These are phyloP conservation scores for Mortierella hygrophila DNA, from an alignment of 192 early-diverging fungal species.

Conservation along the genomic window DNA sequence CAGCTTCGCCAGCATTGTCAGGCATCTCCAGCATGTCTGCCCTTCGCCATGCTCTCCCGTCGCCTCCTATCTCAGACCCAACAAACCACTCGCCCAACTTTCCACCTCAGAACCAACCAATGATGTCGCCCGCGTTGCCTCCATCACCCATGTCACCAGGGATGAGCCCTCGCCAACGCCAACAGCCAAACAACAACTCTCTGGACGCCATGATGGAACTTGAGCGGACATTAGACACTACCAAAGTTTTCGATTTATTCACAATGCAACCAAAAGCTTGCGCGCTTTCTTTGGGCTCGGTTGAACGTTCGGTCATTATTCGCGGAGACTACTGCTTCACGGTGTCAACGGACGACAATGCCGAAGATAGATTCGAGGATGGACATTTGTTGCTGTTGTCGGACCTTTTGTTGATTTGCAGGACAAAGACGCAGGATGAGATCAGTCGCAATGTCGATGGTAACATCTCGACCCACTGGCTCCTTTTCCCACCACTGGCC, in stretches of 20 bases:
- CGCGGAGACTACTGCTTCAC: constrained; percentile 40
- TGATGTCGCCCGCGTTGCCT: constrained; percentile 32
- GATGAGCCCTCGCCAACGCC: constrained; percentile 25
- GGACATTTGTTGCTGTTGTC: constrained; percentile 59
- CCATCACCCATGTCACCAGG: constrained; percentile 47
- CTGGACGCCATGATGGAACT: constrained; percentile 42
- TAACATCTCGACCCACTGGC: constrained; percentile 30
- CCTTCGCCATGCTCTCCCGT: constrained; percentile 37
- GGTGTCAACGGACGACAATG: constrained; percentile 30
- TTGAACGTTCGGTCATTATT: constrained; percentile 43
- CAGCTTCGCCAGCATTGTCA: constrained; percentile 49
- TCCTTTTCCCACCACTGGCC: constrained; percentile 64
- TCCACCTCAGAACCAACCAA: constrained; percentile 14
- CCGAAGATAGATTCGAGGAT: constrained; percentile 39
- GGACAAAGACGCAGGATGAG: constrained; percentile 54
- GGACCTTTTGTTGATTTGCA: constrained; percentile 60
- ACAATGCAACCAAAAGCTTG: constrained; percentile 59
- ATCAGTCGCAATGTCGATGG: constrained; percentile 36
- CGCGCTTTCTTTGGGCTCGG: constrained; percentile 30
- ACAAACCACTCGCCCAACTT: constrained; percentile 32
- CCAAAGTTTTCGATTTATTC: constrained; percentile 61
- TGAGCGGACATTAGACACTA: constrained; percentile 57
- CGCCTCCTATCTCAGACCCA: constrained; percentile 37
- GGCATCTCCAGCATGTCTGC: constrained; percentile 51
- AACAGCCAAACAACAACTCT: constrained; percentile 1